Evolutionary conservation across 805 yeast species (phyloP).

Genomic region (Teunomyces lycoperdinae): DNA sequence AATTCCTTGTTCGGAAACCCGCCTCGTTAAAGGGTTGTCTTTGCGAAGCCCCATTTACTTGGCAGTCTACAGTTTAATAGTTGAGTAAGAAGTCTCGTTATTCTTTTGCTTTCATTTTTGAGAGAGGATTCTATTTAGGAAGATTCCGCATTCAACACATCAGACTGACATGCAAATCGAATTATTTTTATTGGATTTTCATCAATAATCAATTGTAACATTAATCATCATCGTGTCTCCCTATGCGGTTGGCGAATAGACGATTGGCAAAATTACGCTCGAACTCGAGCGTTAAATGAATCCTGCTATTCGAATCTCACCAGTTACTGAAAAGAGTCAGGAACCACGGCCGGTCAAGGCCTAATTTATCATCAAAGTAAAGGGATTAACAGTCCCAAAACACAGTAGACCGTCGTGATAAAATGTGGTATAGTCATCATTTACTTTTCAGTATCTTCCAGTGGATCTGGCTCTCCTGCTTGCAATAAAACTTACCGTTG

Average conservation of each 20-base stretch:
- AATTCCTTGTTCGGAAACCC: background rate
- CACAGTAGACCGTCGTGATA: conserved; percentile 54
- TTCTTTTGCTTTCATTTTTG: background rate
- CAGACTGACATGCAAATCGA: conserved; percentile 47
- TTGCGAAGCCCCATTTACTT: background rate
- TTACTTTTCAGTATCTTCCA: conserved; percentile 17
- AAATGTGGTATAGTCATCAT: conserved; percentile 46
- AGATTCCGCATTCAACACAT: conserved; percentile 10
- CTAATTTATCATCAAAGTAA: conserved; percentile 42
- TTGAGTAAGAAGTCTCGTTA: background rate
- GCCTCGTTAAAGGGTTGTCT: background rate
- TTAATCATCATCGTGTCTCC: conserved; percentile 17
- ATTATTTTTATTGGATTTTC: conserved; percentile 23
- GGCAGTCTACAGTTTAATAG: background rate
- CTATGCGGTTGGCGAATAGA: conserved; percentile 4
- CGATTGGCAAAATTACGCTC: conserved; percentile 2
- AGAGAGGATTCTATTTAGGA: background rate
- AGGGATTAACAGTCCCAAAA: conserved; percentile 43
- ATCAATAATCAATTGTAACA: conserved; percentile 11
- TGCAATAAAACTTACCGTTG: conserved; percentile 7
- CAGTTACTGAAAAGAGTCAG: conserved; percentile 24
- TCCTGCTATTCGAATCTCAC: conserved; percentile 1
- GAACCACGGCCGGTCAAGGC: conserved; percentile 56
- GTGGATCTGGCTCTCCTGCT: conserved; percentile 6
- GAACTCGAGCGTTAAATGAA: background rate